Base-by-base conservation (phyloP, 148 eudicot genomes). In the Rhododendron griersonianum region DNA sequence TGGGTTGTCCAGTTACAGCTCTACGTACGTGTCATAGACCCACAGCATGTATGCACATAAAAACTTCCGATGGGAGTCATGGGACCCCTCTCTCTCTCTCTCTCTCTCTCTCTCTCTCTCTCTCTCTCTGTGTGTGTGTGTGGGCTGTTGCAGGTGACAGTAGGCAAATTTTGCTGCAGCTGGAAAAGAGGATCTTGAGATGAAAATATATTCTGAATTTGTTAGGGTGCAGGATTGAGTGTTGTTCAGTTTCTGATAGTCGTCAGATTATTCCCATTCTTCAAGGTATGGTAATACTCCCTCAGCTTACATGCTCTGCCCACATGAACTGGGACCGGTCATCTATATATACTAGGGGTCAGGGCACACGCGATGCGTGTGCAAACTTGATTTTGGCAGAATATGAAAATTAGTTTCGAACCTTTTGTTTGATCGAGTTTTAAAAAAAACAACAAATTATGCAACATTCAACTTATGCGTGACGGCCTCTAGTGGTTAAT, bases 261-360 rank as follows among this genome's bases (percentile, higher is more conserved):
- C 13, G 80, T 39, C 80, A 76, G 80, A 39, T 76, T 76, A 76
- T 76, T 41, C 50, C 80, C 80, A 76, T 18, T 76, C 80, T 28
- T 76, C 80, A 19, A 76, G 80, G 80, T 76, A 41, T 39, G 80
- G 78, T 19, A 76, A 37, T 21, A 76, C 45, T 76, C 28, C 28
- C 50, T 13, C 80, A 76, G 47, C 13, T 76, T 76, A 76, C 80
- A 76, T 21, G 80, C 80, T 21, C 80, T 41, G 28, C n/a, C 48
- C 80, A 76, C 80, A 39, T 76, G 80, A 21, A 8, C n/a, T 76
- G 25, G 50, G 50, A 76, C 80, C 51, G 9, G n/a, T 28, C 77
- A 3, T 55, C 61, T 16, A 18, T 47, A 9, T 47, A 47, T 47
- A 47, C n/a, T n/a, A n/a, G n/a, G n/a, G n/a, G n/a, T n/a, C n/a